phyloP scores from a whole-genome alignment of 2,329 filamentous ascomycete species.

The Botryotinia convoluta region DNA sequence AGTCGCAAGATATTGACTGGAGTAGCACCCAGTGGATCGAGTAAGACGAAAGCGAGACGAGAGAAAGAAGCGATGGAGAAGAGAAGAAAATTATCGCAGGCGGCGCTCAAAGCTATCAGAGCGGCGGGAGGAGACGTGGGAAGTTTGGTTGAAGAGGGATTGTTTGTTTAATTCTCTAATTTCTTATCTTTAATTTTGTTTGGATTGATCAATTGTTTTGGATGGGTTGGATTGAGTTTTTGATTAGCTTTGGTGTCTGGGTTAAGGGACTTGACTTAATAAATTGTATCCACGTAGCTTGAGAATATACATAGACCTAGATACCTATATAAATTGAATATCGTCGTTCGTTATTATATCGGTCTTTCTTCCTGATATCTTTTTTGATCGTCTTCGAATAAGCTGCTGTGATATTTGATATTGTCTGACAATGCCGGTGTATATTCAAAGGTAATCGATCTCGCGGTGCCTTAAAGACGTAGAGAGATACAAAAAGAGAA shows the following conservation, averaged over 20 bases:
- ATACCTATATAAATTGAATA: not conserved
- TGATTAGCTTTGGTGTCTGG: not conserved
- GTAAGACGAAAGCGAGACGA: conserved; percentile 89
- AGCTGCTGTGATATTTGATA: not conserved
- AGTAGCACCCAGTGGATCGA: conserved; percentile 86
- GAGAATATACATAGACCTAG: conserved; percentile 10
- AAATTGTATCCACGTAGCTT: conserved; percentile 9
- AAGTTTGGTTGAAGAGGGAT: conserved; percentile 51
- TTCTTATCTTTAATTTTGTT: not conserved
- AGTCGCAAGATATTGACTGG: conserved; percentile 77
- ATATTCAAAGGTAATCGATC: not conserved
- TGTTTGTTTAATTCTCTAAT: conserved; percentile 41
- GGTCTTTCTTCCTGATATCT: not conserved
- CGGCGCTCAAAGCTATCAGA: conserved; percentile 64
- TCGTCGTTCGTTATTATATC: fast-evolving
- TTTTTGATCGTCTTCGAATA: not conserved
- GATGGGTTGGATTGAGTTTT: not conserved
- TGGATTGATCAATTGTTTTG: not conserved
- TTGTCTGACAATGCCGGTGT: not conserved
- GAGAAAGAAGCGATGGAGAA: conserved; percentile 85
- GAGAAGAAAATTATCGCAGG: conserved; percentile 64
- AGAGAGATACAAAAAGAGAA: not conserved
- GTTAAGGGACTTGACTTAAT: conserved; percentile 1
- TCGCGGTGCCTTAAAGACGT: not conserved
- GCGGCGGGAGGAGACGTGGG: conserved; percentile 68